Conservation (phyloP, 176 grass and related monocot species). For the Olyra latifolia region DNA sequence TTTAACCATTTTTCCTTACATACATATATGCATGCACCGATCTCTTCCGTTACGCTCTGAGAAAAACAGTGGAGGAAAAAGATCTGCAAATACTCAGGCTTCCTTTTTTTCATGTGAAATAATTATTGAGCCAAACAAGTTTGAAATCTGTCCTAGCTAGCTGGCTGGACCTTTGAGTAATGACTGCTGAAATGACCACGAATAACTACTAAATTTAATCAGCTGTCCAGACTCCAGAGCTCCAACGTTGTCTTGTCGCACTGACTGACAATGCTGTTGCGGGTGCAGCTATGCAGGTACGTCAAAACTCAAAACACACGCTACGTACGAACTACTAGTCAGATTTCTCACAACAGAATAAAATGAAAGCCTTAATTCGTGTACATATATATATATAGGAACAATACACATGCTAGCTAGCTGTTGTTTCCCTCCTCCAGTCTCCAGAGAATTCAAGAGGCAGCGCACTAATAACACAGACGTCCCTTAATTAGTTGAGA, state of each 20-base stretch:
- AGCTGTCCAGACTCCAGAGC: neutral
- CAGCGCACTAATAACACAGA: no score
- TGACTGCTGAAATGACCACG: neutral
- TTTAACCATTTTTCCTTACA: no score
- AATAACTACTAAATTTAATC: constrained; percentile 16
- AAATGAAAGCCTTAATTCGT: no score
- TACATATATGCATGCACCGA: no score
- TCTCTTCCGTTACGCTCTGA: neutral
- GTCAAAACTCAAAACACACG: neutral
- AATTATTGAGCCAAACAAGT: neutral
- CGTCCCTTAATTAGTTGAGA: no score
- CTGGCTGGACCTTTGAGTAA: neutral
- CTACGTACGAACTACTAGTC: no score
- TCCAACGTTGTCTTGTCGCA: constrained; percentile 12
- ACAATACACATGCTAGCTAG: no score
- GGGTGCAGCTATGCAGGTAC: no score
- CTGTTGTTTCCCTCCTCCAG: no score
- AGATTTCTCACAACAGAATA: no score
- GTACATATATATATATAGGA: no score
- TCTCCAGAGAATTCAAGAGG: no score
- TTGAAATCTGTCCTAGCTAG: neutral
- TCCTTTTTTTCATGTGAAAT: neutral
- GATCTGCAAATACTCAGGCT: neutral
- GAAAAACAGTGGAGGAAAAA: neutral
- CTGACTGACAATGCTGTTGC: neutral